Evolutionary conservation across 495 filamentous ascomycete genomes (phyloP), one percentile per base, ranked within the genome.

Genomic region (Neurospora tetrasperma): DNA sequence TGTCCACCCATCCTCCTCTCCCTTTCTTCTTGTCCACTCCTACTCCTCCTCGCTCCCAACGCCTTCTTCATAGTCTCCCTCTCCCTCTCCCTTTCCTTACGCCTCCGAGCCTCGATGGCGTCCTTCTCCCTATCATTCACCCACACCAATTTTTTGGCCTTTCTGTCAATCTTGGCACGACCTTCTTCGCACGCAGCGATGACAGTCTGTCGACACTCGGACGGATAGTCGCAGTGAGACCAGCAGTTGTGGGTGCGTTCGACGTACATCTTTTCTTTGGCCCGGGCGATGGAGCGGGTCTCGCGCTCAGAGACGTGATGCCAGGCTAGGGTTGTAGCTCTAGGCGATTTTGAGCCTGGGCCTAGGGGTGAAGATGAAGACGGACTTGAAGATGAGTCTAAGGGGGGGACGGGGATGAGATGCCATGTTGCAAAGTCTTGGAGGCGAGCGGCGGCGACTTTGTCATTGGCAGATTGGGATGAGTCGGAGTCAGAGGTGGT

Each of bases 171-270:
- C 31, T 10, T 62, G 23, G 62, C 74, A 35, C 75, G 68, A 0
- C 74, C 73, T 66, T 72, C 54, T 10, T 31, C 39, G 14, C 43
- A 74, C 10, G 78, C 74, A 1, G n/a, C 48, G 59, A 69, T 72
- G 11, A 75, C 12, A 0, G 42, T 74, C 23, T 83, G 78, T 12
- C 77, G 73, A 68, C 84, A 87, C 73, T 87, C 81, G 9, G 76
- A 78, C 2, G 84, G 85, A 31, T 74, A 85, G 70, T 85, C 81
- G 70, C 84, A 87, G 71, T 85, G 81, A 0, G 71, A 11, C 76
- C 74, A 80, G 75, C 85, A 87, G 74, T 82, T 72, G 42, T 84
- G 78, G 41, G 69, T 59, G 10, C 71, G 71, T 5, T 54, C 18
- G 31, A 77, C 46, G 35, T 78, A 84, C 44, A 78, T 74, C 12